A percentile compares a stretch with the other conserved stretches of the same genome.
These are phyloP conservation scores for Chlamydomonas sp. DNA, from an alignment of 139 green algal species.

Conservation along the genomic window DNA sequence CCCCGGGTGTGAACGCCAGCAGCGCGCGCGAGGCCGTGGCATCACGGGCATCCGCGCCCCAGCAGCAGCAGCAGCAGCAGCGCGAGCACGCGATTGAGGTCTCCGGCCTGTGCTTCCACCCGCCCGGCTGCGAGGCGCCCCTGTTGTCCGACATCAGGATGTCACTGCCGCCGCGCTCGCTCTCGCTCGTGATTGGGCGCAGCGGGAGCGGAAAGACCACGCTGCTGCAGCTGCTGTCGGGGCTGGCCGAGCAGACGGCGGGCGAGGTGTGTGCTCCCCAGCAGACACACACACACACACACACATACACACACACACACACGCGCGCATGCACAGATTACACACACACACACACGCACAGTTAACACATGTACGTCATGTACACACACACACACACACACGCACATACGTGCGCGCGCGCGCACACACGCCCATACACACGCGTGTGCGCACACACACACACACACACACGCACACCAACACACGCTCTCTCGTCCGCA, in stretches of 20 bases:
- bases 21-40: background rate
- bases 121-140: constrained; percentile 46
- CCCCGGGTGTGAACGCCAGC: background rate
- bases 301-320: no score
- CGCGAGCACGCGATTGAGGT: constrained; percentile 21
- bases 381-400: constrained; percentile 3
- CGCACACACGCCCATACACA: no score
- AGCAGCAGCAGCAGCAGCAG: constrained; percentile 19
- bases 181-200: constrained; percentile 77
- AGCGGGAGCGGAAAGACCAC: constrained; percentile 86
- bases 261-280: constrained; percentile 33
- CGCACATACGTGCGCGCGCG: no score
- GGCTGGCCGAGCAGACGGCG: constrained; percentile 47
- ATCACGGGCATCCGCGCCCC: no score
- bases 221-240: constrained; percentile 71
- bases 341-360: no score
- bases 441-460: no score
- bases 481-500: no score
- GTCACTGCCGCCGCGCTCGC: constrained; percentile 50
- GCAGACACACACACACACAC: constrained; percentile 1
- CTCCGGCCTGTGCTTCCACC: constrained; percentile 37
- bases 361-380: no score
- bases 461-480: no score
- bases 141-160: constrained; percentile 62
- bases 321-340: no score